Evolutionary conservation across 768 basidiomycete genomes (phyloP).

Genomic region (Calvatia gigantea): DNA sequence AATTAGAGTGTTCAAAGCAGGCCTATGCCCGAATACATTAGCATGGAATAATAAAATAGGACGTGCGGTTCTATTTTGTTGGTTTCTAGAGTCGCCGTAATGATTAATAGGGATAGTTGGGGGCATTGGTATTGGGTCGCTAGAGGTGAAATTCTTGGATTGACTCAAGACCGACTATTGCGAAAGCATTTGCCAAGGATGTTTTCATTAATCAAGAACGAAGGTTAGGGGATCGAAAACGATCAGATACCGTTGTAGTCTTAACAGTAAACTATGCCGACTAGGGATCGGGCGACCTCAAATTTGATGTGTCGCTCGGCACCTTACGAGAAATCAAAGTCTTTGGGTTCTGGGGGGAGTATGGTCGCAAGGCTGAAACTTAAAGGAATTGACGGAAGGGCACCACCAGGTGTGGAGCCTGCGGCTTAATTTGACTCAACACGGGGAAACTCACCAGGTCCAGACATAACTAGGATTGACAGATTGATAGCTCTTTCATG

Average conservation of each 20-base stretch:
- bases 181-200: too few relatives aligned
- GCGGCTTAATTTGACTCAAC: slow-evolving; percentile 85
- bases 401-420: slow-evolving; percentile 70
- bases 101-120: slow-evolving; percentile 82
- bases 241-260: too few relatives aligned
- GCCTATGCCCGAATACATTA: slow-evolving; percentile 75
- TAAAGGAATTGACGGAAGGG: slow-evolving; percentile 84
- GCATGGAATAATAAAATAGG: slow-evolving; percentile 83
- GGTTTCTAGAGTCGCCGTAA: slow-evolving; percentile 80
- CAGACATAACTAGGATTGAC: slow-evolving; percentile 74
- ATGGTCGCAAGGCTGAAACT: slow-evolving; percentile 62
- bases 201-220: too few relatives aligned
- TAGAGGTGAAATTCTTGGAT: slow-evolving; percentile 88
- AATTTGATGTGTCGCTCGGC: too few relatives aligned
- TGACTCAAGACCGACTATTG: too few relatives aligned
- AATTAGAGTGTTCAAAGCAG: slow-evolving; percentile 84
- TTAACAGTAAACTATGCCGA: too few relatives aligned
- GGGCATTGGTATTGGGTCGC: slow-evolving; percentile 79
- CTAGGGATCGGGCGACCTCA: too few relatives aligned
- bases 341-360: slow-evolving; percentile 67
- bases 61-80: slow-evolving; percentile 76
- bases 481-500: slow-evolving; percentile 84
- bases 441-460: slow-evolving; percentile 80
- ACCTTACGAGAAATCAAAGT: slow-evolving; percentile 88
- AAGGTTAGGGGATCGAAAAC: too few relatives aligned